Evolutionary conservation across 1,139 yeast species (phyloP), one percentile per base, ranked within the genome.

Genomic region (Casaregolazyma lundiana): DNA sequence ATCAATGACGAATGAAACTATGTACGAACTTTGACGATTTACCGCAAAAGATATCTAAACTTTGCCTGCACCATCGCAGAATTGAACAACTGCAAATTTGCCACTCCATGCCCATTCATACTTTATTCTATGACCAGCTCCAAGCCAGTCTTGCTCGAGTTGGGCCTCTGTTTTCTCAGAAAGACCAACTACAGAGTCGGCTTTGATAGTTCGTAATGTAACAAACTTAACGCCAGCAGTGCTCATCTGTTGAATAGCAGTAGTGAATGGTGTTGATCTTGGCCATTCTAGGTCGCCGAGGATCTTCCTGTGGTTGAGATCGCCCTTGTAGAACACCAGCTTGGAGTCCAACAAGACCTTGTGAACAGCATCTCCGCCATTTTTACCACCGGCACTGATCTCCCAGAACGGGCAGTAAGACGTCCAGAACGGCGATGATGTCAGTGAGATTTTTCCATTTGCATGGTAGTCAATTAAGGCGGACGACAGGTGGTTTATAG

Each of bases 181-280:
- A 52, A 92, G 76, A 2, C 95, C 97, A 44, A 85, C 96, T 47
- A 85, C 83, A n/a, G 90, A 97, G 63, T 94, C 98, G 0, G 97
- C 97, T 67, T 92, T 92, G 66, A 96, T 83, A 2, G 98, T 92
- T 70, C 99, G 79, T 59, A 92, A 73, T 24, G 95, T 77, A 53
- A 88, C 70, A 19, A 87, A 60, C 13, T 80, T 81, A 47, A 92
- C 70, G 6, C 81, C 82, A 47, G 67, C 64, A 1, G 64, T 54
- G 0, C 84, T 83, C 56, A 90, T 73, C 9, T 79, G 77, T 48
- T 85, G 87, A 53, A 90, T 76, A 2, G 96, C 92, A 0, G 69
- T 65, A 5, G 56, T 57, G 68, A 90, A 92, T 1, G 88, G 75
- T 0, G 96, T 87, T 2, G 90, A 79, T 48, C 83, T 77, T 15